Base-by-base conservation (phyloP, 441 rosid genomes). In the Omphalea diandra region DNA sequence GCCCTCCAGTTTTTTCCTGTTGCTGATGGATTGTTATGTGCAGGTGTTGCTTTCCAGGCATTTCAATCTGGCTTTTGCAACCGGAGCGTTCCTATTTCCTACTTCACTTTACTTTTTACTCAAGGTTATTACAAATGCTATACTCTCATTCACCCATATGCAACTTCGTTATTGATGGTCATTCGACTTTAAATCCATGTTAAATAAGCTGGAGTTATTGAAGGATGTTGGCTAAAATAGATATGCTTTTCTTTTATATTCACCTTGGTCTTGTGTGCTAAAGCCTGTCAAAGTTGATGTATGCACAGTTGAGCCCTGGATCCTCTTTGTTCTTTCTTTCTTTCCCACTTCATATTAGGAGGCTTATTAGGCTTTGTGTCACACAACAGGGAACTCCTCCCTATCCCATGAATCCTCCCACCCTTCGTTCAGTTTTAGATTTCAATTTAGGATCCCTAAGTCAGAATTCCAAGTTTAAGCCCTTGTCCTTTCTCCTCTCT, bases 1-100 rank as follows among this genome's bases (percentile, higher is more conserved):
- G 29, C 53, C 41, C 73, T 36, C 69, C 35, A 3, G 4, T 69
- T 20, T 66, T 67, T 52, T 59, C 68, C 46, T 58, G 47, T 71
- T 83, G 80, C 78, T 75, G 73, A 73, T 65, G 35, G 46, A 33
- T 57, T 78, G 53, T 82, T 67, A 44, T 67, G 32, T 86, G 84
- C 94, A 95, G 97, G 80, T 95, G 75, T 83, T 95, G 79, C 96
- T 96, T 68, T 81, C 97, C 52, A 77, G 85, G 55, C 76, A 82
- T 80, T 71, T 91, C 63, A 76, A 74, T 81, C 85, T 90, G 67
- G 46, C 82, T 47, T 82, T 96, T 75, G 94, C 93, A 38, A 76
- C 89, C 18, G 94, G 99, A 81, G 97, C 97, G 26, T 85, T 96
- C 67, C 32, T 90, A 64, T 65, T 96, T 75, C 99, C 99, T 49